Evolutionary conservation across 331 rosid species (phyloP), one percentile per base, ranked within the genome.

Genomic region (Quercus phellos): DNA sequence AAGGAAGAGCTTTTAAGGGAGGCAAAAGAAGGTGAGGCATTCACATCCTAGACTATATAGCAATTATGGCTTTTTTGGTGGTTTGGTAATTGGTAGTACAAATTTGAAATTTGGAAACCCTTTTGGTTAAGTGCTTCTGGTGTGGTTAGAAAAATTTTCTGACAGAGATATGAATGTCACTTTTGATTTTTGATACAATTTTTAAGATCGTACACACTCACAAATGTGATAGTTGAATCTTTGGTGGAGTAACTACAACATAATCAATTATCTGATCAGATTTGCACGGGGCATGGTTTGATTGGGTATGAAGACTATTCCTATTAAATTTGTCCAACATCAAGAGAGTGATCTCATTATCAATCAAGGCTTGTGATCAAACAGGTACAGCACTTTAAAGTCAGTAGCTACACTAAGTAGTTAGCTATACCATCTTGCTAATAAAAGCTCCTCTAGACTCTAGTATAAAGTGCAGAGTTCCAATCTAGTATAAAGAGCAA

Each of bases 1-100:
- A 63, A 75, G 82, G 8, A 74, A 75, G 86, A 69, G 82, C 88
- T 87, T 88, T 71, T 32, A 90, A 88, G 89, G 85, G 73, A 81
- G 85, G 90, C 87, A 83, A 90, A 63, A 69, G 70, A 63, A 7
- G 89, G 83, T 88, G 77, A 77, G 27, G 73, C 14, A 87, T 85
- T 86, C 30, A 82, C 73, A 63, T 88, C 89, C 50, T 66, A 2
- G 74, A 16, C 83, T 43, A 13, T 61, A 0, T 11, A 67, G 85
- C 72, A 82, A 82, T 88, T 18, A 88, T 85, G 80, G 55, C 67
- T 55, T 80, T 79, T 87, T 85, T 79, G 87, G 87, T 85, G 24
- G 88, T 84, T 88, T n/a, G 84, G 74, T 85, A 22, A 56, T 86
- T n/a, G 84, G 74, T 81, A n/a, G 64, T 5, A 11, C 64, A 10